Evolutionary conservation across 768 basidiomycete species (phyloP).

Genomic region (Termitomyces sp.): DNA sequence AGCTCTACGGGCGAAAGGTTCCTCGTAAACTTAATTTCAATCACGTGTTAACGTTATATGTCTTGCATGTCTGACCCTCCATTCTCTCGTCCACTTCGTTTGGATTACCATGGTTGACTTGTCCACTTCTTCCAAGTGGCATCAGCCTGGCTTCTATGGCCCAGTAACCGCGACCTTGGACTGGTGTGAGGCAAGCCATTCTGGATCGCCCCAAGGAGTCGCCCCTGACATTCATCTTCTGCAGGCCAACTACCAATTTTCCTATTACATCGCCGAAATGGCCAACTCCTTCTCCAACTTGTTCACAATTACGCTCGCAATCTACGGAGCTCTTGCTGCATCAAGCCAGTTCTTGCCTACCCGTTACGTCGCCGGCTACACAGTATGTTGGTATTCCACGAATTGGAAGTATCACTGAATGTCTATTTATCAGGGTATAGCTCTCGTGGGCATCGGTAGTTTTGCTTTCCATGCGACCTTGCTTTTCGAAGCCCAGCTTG

Average conservation of each 20-base stretch:
- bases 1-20: background rate
- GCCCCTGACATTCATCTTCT: background rate
- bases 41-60: constrained; percentile 11
- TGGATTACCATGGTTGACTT: constrained; percentile 29
- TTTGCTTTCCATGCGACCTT: constrained; percentile 79
- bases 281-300: constrained; percentile 74
- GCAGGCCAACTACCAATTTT: constrained; percentile 76
- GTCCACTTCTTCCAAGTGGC: constrained; percentile 28
- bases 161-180: constrained; percentile 68
- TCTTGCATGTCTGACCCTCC: background rate
- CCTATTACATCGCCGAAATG: constrained; percentile 74
- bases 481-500: constrained; percentile 70
- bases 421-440: constrained; percentile 48
- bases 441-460: constrained; percentile 70
- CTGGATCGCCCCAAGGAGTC: too few relatives aligned
- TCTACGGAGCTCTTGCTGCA: constrained; percentile 42
- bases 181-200: constrained; percentile 61
- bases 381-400: constrained; percentile 24
- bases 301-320: constrained; percentile 49
- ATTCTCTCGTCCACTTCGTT: background rate
- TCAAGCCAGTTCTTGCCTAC: constrained; percentile 30
- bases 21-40: background rate
- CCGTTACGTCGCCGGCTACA: constrained; percentile 40
- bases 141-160: constrained; percentile 50
- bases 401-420: background rate